phyloP scores from a whole-genome alignment of 140 eudicot genomes.

The Bidens hawaiensis region DNA sequence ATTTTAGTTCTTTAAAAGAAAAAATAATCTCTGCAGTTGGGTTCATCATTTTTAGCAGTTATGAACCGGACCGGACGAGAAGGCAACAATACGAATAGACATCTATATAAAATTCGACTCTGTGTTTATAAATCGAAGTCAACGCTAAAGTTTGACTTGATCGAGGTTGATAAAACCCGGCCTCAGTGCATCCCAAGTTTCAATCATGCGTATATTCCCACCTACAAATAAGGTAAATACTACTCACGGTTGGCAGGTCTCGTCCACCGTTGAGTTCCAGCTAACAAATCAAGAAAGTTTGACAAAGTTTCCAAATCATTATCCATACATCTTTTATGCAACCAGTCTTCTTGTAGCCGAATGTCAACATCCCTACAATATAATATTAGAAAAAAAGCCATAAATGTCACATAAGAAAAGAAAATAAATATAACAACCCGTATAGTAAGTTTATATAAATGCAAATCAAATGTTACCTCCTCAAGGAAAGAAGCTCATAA shows the following conservation, averaged over 20 bases:
- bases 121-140: not conserved
- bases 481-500: constrained; percentile 79
- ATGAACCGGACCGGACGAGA: not conserved
- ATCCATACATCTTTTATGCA: constrained; percentile 43
- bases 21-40: not conserved
- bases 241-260: constrained; percentile 17
- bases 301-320: constrained; percentile 58
- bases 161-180: not conserved
- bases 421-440: not conserved
- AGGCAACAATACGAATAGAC: not conserved
- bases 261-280: constrained; percentile 23
- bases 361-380: constrained; percentile 64
- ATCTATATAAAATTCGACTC: not conserved
- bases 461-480: constrained; percentile 45
- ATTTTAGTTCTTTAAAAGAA: not conserved
- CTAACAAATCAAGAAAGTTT: constrained; percentile 36
- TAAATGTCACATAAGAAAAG: too few species aligned
- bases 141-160: not conserved
- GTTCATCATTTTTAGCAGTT: not conserved
- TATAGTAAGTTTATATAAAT: not conserved
- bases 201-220: not conserved
- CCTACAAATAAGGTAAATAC: not conserved
- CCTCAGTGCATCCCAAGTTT: not conserved
- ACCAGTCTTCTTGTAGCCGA: constrained; percentile 71
- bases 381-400: not conserved